Evolutionary conservation across 2,329 filamentous ascomycete genomes (phyloP).

Genomic region (Apiospora sp.): DNA sequence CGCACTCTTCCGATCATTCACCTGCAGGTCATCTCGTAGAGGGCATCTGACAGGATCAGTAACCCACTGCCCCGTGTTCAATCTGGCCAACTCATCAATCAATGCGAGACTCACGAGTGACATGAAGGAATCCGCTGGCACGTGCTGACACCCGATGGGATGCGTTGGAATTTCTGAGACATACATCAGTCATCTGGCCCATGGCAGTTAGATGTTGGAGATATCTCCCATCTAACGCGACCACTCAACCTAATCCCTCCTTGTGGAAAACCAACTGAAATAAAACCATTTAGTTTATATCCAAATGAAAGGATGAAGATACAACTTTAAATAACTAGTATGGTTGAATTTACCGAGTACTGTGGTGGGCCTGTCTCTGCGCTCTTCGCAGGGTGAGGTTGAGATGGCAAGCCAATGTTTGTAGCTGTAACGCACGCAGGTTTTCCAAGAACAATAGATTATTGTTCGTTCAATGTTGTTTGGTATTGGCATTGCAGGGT

Average conservation of each 20-base stretch:
- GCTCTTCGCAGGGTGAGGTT: not conserved
- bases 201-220: slow-evolving; percentile 14
- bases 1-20: not conserved
- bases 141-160: not conserved
- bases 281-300: no score
- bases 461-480: not conserved
- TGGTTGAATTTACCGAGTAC: no score
- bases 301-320: no score
- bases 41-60: slow-evolving; percentile 13
- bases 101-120: not conserved
- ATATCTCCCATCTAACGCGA: not conserved
- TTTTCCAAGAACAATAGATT: no score
- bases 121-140: not conserved
- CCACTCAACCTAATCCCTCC: not conserved
- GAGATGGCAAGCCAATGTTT: not conserved
- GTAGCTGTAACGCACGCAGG: not conserved
- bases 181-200: not conserved
- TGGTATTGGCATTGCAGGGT: not conserved
- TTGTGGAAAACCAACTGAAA: no score
- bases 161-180: slow-evolving; percentile 7
- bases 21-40: not conserved
- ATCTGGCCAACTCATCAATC: not conserved
- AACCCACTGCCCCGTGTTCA: not conserved
- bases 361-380: no score
- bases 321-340: no score